phyloP scores from a whole-genome alignment of 441 rosid species.

The Melastoma candidum region DNA sequence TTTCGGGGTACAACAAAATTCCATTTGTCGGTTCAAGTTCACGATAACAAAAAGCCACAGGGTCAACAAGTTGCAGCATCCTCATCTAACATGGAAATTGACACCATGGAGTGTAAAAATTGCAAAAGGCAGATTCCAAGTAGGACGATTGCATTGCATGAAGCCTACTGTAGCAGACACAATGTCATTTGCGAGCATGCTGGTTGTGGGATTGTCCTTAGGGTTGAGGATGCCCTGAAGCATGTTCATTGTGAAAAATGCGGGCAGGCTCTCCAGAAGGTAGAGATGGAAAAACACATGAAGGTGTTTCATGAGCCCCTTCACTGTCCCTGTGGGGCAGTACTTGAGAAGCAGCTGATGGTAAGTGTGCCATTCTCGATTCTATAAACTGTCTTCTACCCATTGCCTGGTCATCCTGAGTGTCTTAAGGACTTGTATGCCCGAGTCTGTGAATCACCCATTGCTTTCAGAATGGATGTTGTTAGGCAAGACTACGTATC shows the following conservation, averaged over 20 bases:
- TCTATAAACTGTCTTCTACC: background rate
- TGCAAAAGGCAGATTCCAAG: constrained; percentile 79
- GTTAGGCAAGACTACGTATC: too few species aligned
- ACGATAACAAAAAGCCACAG: constrained; percentile 37
- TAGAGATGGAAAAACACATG: constrained; percentile 88
- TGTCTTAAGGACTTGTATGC: too few species aligned
- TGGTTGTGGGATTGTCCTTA: constrained; percentile 71
- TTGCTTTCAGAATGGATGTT: too few species aligned
- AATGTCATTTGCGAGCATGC: constrained; percentile 58
- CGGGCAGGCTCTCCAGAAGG: constrained; percentile 63
- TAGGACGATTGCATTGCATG: constrained; percentile 68
- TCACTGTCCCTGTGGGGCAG: constrained; percentile 67
- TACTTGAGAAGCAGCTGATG: constrained; percentile 78
- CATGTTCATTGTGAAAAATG: constrained; percentile 74
- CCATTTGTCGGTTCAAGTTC: constrained; percentile 38
- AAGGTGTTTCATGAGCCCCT: constrained; percentile 85
- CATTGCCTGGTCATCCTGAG: background rate
- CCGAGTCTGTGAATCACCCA: too few species aligned
- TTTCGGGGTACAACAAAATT: constrained; percentile 67
- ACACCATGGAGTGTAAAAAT: constrained; percentile 40
- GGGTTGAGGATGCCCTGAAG: constrained; percentile 61
- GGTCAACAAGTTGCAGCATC: constrained; percentile 51
- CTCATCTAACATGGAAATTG: constrained; percentile 38
- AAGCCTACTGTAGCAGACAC: constrained; percentile 79
- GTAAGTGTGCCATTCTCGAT: constrained; percentile 23